Base-by-base conservation (phyloP, 176 grass and related monocot genomes). In the Saccharum officinarum region DNA sequence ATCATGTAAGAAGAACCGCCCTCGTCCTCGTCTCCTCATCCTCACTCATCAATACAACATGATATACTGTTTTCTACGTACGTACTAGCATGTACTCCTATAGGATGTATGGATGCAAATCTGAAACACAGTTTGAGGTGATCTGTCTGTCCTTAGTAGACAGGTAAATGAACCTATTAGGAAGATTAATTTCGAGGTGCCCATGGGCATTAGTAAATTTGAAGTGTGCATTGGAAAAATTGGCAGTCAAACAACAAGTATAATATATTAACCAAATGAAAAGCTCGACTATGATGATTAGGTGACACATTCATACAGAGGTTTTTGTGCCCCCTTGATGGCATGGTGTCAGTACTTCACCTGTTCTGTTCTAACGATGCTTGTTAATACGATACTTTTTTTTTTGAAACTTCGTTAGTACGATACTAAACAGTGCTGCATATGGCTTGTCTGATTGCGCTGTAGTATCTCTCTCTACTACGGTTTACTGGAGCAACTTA, bases 1-100 rank as follows among this genome's bases (percentile, higher is more conserved):
- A 90, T 98, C 80, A 76, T 88, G 95, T 93, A 85, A 93, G 92
- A 9, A 6, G 2, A 26, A 68, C 64, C 23, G 10, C 41, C 6
- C 18, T 36, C 10, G 2, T 42, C 76, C 11, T 36, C 10, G 2
- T 42, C 76, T 44, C 47, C 54, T 57, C 17, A 10, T 4, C 5
- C 10, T 33, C 4, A 0, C 40, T 31, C 13, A 64, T 44, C 0
- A 66, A 18, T 31, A 46, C 44, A 46, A 4, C 77, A 14, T 37
- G 3, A 17, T 23, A 78, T 12, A 6, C 7, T 3, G 60, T 79
- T 28, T 62, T 23, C 23, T 26, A 62, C 60, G n/a, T 62, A 13
- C 20, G 3, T 28, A 45, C 23, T 46, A 46, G 15, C 5, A 60
- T 7, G 49, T 54, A 33, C 33, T 33, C 33, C 33, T 33, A 9